These are phyloP conservation scores for Metarhizium anisopliae DNA, from an alignment of 2,329 filamentous ascomycete genomes.

Conservation along the genomic window DNA sequence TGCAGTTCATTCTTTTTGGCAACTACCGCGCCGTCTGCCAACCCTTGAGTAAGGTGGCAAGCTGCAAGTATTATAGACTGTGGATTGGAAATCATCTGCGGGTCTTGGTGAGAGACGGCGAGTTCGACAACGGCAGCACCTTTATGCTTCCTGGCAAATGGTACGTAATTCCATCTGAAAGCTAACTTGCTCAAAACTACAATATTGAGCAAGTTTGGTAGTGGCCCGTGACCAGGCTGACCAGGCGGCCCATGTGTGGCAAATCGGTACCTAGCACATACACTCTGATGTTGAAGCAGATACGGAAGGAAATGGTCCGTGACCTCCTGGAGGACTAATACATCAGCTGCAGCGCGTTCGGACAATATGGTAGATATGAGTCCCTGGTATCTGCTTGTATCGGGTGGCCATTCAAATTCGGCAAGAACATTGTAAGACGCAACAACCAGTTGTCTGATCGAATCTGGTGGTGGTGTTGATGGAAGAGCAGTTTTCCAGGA, in stretches of 20 bases:
- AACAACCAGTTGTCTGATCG: slow-evolving; percentile 22
- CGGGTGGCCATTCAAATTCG: slow-evolving; percentile 41
- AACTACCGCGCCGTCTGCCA: slow-evolving; percentile 48
- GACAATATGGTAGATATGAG: slow-evolving; percentile 33
- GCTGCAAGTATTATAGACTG: slow-evolving; percentile 38
- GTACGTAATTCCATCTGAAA: too few relatives aligned
- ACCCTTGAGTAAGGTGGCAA: slow-evolving; percentile 52
- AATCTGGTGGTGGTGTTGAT: neutral
- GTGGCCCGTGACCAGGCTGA: too few relatives aligned
- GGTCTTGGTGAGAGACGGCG: too few relatives aligned
- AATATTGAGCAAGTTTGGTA: too few relatives aligned
- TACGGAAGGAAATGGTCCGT: too few relatives aligned
- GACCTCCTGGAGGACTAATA: slow-evolving; percentile 25
- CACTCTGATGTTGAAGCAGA: too few relatives aligned
- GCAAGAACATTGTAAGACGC: slow-evolving; percentile 43
- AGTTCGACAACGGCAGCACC: too few relatives aligned
- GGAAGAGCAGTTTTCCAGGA: neutral
- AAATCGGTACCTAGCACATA: too few relatives aligned
- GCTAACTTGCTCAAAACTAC: too few relatives aligned
- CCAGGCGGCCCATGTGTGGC: too few relatives aligned
- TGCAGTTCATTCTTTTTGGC: slow-evolving; percentile 49
- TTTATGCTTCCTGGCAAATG: too few relatives aligned
- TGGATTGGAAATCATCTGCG: too few relatives aligned
- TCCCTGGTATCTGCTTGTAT: slow-evolving; percentile 19
- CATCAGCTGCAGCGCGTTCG: slow-evolving; percentile 31